Evolutionary conservation across 768 basidiomycete genomes (phyloP), one percentile per base, ranked within the genome.

Genomic region (Kwoniella sp.): DNA sequence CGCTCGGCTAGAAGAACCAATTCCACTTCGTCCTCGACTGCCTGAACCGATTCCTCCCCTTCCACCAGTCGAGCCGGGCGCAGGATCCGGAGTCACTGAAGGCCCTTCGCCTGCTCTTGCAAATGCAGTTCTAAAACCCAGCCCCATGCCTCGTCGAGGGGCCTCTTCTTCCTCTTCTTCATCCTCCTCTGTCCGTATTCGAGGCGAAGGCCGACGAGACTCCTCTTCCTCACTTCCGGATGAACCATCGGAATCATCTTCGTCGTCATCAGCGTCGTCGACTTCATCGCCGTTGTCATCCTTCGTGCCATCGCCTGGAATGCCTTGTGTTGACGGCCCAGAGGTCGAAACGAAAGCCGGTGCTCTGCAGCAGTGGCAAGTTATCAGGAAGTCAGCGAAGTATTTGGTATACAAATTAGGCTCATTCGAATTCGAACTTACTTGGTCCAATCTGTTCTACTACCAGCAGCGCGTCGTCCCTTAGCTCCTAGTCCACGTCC

Each of bases 381-480:
- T n/a, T n/a, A n/a, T n/a, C n/a, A n/a, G n/a, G n/a, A n/a, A n/a
- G n/a, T n/a, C n/a, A n/a, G n/a, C n/a, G n/a, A n/a, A n/a, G n/a
- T n/a, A n/a, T n/a, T n/a, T n/a, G n/a, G n/a, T n/a, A n/a, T n/a
- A n/a, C n/a, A n/a, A n/a, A n/a, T n/a, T n/a, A n/a, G n/a, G n/a
- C n/a, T n/a, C n/a, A n/a, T n/a, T n/a, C n/a, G n/a, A 26, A 33
- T 33, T 33, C 27, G 33, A 15, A 66, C 72, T 47, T 49, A 76
- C 75, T 71, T 77, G 33, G 75, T 77, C 75, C 72, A 74, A 55
- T 77, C 75, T 1, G 70, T 65, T 36, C 69, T 47, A 21, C 49
- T 33, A 13, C 55, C 55, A 21, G 30, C 27, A 21, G 54, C 63
- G 48, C 67, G 64, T 9, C 63, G 63, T 24, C 66, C 67, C 30